Base-by-base conservation (phyloP, 2,329 filamentous ascomycete species). In the Epicoccum nigrum region DNA sequence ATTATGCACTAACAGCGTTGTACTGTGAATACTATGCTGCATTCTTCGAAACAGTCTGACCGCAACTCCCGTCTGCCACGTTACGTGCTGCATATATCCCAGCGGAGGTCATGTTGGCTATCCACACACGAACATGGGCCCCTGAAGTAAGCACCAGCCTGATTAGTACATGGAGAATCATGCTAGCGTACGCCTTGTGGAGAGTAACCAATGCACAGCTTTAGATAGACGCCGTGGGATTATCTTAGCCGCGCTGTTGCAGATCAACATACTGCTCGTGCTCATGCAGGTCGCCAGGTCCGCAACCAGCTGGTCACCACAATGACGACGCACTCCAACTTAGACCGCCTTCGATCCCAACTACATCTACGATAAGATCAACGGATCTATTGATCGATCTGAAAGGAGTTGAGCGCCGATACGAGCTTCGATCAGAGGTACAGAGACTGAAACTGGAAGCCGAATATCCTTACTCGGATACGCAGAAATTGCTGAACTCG, bases 251-350 rank as follows among this genome's bases (percentile, higher is more conserved):
- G 30, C 37, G 37, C 33, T 15, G 42, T 25, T 38, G 48, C 48
- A 52, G 32, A 52, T 52, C 43, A 46, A 25, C 11, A 11, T 15
- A 23, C 35, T 11, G 37, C 42, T 42, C 19, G 19, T 43, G 38
- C 32, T 20, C n/a, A 21, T 42, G 37, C 25, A 43, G 27, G 9
- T 25, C 5, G 30, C 33, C 23, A 25, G 6, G n/a, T 20, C 1
- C 7, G n/a, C 25, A 16, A 27, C 17, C 34, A 34, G 27, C 21
- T 12, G 28, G 23, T 25, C 23, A 9, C 6, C 9, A 25, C 1
- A 25, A 25, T 25, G 23, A 25, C 23, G 23, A 25, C 23, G 23
- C 23, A 25, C n/a, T 25, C 23, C 23, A 25, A 25, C 23, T 7
- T 25, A 9, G 9, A 7, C 6, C 23, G 23, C 6, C 6, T 25